Conservation (phyloP, 75 land plant genomes). For the Cupressus sempervirens region DNA sequence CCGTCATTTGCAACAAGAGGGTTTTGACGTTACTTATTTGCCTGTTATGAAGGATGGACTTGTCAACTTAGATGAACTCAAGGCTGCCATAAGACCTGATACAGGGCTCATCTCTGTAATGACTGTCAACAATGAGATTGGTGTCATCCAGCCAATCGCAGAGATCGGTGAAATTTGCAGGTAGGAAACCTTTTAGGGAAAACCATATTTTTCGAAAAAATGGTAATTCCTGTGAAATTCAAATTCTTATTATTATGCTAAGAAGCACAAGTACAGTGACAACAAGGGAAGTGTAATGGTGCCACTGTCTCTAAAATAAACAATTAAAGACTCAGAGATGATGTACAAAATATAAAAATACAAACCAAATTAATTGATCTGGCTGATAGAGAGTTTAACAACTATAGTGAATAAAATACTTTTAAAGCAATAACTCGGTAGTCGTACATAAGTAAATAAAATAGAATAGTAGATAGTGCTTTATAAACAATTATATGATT, state of each 20-base stretch:
- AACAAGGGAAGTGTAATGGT: too few species aligned
- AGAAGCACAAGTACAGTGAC: too few species aligned
- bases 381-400: too few species aligned
- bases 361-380: too few species aligned
- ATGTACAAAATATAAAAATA: too few species aligned
- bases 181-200: constrained; percentile 11
- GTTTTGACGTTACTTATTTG: constrained; percentile 89
- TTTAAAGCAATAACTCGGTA: too few species aligned
- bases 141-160: constrained; percentile 90
- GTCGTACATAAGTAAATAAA: too few species aligned
- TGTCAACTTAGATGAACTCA: constrained; percentile 57
- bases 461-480: too few species aligned
- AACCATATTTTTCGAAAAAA: neutral
- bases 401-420: too few species aligned
- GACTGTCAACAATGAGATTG: constrained; percentile 97
- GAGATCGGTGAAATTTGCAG: constrained; percentile 81
- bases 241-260: neutral
- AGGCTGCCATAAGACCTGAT: constrained; percentile 72
- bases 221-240: neutral
- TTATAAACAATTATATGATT: too few species aligned
- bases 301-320: too few species aligned
- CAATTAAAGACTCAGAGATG: too few species aligned
- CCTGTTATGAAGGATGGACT: constrained; percentile 85
- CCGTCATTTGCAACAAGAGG: constrained; percentile 93
- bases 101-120: constrained; percentile 88